Conservation (phyloP, 441 rosid genomes). For the Macaranga tanarius region DNA sequence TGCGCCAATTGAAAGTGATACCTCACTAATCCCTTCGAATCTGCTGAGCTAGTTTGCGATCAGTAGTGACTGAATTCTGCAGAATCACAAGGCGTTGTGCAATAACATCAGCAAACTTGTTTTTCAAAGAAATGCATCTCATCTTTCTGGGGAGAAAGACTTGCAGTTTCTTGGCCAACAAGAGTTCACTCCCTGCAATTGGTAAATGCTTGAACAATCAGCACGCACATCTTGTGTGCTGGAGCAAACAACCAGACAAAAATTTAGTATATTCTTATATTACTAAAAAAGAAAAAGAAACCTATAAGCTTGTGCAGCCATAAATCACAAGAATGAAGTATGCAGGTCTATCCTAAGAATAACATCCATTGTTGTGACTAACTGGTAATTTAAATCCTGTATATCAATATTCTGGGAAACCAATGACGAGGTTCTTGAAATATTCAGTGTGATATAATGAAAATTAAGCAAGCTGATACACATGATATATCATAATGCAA, state of each 20-base stretch:
- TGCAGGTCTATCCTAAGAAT: neutral
- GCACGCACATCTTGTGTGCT: neutral
- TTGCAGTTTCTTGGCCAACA: conserved; percentile 79
- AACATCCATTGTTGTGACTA: too few relatives aligned
- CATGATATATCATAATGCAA: neutral
- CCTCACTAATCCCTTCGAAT: conserved; percentile 25
- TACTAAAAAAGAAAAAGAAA: too few relatives aligned
- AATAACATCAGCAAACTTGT: conserved; percentile 13
- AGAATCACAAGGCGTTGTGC: conserved; percentile 16
- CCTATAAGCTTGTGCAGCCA: too few relatives aligned
- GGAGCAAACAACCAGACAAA: neutral
- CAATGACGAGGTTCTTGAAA: too few relatives aligned
- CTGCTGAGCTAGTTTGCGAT: conserved; percentile 14
- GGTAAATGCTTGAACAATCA: conserved; percentile 18
- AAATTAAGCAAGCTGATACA: neutral
- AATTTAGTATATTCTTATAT: too few relatives aligned
- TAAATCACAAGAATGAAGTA: too few relatives aligned
- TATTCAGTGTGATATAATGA: neutral
- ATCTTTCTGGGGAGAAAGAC: conserved; percentile 43
- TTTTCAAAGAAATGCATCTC: conserved; percentile 15
- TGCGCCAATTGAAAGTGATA: conserved; percentile 3
- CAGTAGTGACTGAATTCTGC: conserved; percentile 11
- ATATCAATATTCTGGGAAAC: neutral
- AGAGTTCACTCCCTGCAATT: conserved; percentile 51
- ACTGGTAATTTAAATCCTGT: neutral